Percentiles rank a stretch among this genome's conserved stretches.
phyloP scores from a whole-genome alignment of 2,329 filamentous ascomycete species.

The Xenosphaeropsis pyriputrescens region DNA sequence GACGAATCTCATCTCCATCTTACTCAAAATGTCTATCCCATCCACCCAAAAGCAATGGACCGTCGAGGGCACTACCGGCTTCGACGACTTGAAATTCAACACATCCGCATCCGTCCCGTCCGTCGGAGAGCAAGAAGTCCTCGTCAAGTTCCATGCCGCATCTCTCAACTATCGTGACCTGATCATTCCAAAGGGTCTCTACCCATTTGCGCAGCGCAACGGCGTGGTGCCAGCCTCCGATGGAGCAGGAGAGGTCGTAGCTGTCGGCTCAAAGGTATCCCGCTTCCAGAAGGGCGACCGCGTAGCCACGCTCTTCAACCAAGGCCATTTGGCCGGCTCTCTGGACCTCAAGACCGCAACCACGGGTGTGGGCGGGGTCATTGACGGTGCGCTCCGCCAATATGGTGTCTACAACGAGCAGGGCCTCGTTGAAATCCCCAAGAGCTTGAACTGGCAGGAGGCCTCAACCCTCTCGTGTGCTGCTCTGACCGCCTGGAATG shows the following conservation, averaged over 20 bases:
- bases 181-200: constrained; percentile 17
- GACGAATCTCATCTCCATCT: neutral
- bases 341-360: constrained; percentile 9
- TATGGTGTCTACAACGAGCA: constrained; percentile 34
- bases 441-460: constrained; percentile 28
- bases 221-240: constrained; percentile 21
- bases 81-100: constrained; percentile 30
- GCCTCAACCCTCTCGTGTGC: constrained; percentile 35
- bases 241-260: constrained; percentile 28
- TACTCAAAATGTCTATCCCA: constrained; percentile 3
- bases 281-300: constrained; percentile 43
- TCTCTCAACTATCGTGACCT: constrained; percentile 25
- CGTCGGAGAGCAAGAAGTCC: constrained; percentile 35
- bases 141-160: constrained; percentile 30
- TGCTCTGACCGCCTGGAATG: constrained; percentile 41
- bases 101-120: constrained; percentile 19
- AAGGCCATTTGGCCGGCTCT: constrained; percentile 22
- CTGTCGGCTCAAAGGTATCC: constrained; percentile 38
- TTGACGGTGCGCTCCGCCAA: constrained; percentile 32
- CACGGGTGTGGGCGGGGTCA: constrained; percentile 40
- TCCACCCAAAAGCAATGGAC: constrained; percentile 26
- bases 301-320: constrained; percentile 41
- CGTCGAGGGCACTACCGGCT: constrained; percentile 30
- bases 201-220: constrained; percentile 11
- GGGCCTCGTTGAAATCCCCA: constrained; percentile 44